phyloP scores from a whole-genome alignment of 164 flowering plant species.

The Piper longum region DNA sequence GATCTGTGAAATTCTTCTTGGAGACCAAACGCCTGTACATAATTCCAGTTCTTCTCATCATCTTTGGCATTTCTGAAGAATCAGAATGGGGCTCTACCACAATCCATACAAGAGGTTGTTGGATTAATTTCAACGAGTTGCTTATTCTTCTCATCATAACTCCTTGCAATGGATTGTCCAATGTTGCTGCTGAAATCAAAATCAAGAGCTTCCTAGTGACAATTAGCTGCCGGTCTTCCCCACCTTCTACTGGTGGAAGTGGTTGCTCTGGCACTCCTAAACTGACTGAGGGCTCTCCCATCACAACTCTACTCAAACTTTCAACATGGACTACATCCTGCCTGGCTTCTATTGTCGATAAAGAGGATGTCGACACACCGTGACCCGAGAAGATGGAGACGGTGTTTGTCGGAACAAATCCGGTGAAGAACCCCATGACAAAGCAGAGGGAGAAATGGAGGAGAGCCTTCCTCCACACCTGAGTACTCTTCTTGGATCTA shows the following conservation, averaged over 20 bases:
- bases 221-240: background rate
- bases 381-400: constrained; percentile 14
- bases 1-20: constrained; percentile 54
- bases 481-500: constrained; percentile 66
- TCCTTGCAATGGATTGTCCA: constrained; percentile 17
- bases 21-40: constrained; percentile 89
- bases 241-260: background rate
- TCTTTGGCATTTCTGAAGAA: constrained; percentile 37
- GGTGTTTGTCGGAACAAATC: constrained; percentile 55
- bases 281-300: constrained; percentile 15
- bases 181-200: constrained; percentile 43
- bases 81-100: constrained; percentile 49
- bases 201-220: constrained; percentile 34
- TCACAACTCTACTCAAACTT: constrained; percentile 16
- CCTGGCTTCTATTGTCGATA: constrained; percentile 13
- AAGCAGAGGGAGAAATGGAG: constrained; percentile 75
- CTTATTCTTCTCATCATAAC: constrained; percentile 43
- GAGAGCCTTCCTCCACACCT: constrained; percentile 70
- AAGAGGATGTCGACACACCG: constrained; percentile 11
- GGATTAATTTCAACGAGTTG: constrained; percentile 48
- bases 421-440: constrained; percentile 83
- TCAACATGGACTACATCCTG: constrained; percentile 5
- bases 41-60: constrained; percentile 57
- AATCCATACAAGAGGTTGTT: constrained; percentile 73
- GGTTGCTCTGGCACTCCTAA: background rate